Percentiles rank a stretch among this genome's conserved stretches.
Evolutionary conservation across 306 rosid genomes (phyloP).

Genomic region (Pterocarpus santalinus): DNA sequence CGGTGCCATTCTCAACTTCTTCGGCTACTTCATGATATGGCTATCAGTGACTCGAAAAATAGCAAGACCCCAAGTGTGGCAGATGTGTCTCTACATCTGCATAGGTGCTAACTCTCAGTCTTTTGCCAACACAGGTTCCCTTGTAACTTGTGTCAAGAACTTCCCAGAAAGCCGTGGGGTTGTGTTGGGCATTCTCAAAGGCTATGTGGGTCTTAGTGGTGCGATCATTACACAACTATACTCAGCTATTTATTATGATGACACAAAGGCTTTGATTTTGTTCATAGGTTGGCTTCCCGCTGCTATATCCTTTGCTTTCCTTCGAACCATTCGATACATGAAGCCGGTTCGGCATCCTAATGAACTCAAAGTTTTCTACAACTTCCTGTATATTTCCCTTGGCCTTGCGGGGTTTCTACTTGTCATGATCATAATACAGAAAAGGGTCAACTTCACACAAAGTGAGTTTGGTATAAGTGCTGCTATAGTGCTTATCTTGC

Average conservation of each 20-base stretch:
- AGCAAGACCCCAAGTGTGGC: constrained; percentile 64
- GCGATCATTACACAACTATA: constrained; percentile 77
- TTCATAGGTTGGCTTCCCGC: constrained; percentile 81
- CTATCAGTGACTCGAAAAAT: constrained; percentile 61
- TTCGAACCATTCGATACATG: constrained; percentile 57
- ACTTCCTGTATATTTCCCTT: constrained; percentile 70
- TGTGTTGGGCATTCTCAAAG: constrained; percentile 72
- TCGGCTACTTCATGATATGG: constrained; percentile 88
- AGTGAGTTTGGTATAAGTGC: constrained; percentile 59
- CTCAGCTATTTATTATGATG: constrained; percentile 67
- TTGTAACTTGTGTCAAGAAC: constrained; percentile 79
- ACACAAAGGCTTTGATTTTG: constrained; percentile 62
- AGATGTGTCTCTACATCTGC: constrained; percentile 74
- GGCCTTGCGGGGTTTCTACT: constrained; percentile 71
- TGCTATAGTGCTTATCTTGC: constrained; percentile 55
- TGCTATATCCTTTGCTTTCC: constrained; percentile 61
- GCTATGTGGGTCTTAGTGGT: constrained; percentile 76
- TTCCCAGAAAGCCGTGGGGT: constrained; percentile 73
- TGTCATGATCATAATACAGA: constrained; percentile 61
- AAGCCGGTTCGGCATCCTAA: constrained; percentile 52
- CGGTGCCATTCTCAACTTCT: constrained; percentile 68
- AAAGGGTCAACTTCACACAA: constrained; percentile 44
- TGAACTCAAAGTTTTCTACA: constrained; percentile 69
- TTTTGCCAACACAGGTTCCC: constrained; percentile 76
- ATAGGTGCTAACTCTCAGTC: constrained; percentile 78